Evolutionary conservation across 2,329 filamentous ascomycete species (phyloP).

Genomic region (Fusarium chlamydosporum): DNA sequence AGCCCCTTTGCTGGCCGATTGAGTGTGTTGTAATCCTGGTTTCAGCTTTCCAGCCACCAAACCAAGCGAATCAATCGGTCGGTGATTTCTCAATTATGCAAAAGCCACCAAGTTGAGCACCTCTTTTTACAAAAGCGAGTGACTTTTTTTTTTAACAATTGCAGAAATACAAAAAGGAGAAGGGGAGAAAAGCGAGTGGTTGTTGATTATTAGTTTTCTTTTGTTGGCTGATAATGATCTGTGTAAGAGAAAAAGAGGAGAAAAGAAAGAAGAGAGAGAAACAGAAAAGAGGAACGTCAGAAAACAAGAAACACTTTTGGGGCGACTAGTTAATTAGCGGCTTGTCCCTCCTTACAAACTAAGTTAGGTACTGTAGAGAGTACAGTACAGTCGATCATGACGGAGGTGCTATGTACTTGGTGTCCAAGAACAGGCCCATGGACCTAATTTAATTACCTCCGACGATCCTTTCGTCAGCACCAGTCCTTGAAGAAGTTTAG

Average conservation of each 20-base stretch:
- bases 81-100: conserved; percentile 18
- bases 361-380: no score
- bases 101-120: neutral
- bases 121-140: conserved; percentile 24
- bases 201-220: neutral
- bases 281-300: conserved; percentile 2
- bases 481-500: conserved; percentile 5
- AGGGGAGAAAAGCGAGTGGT: conserved; percentile 5
- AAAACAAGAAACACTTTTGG: conserved; percentile 1
- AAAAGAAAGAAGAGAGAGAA: conserved; percentile 4
- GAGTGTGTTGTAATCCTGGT: conserved; percentile 11
- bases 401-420: no score
- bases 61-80: conserved; percentile 10
- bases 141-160: conserved; percentile 5
- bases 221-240: neutral
- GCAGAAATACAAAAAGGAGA: no score
- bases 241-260: no score
- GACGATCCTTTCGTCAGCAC: conserved; percentile 35
- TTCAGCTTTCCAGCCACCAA: conserved; percentile 40
- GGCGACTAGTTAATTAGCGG: conserved; percentile 4
- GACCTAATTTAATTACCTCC: conserved; percentile 22
- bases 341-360: neutral
- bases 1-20: neutral
- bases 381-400: no score
- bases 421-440: neutral